Evolutionary conservation across 2,329 filamentous ascomycete genomes (phyloP).

Genomic region (Penicillium sp.): DNA sequence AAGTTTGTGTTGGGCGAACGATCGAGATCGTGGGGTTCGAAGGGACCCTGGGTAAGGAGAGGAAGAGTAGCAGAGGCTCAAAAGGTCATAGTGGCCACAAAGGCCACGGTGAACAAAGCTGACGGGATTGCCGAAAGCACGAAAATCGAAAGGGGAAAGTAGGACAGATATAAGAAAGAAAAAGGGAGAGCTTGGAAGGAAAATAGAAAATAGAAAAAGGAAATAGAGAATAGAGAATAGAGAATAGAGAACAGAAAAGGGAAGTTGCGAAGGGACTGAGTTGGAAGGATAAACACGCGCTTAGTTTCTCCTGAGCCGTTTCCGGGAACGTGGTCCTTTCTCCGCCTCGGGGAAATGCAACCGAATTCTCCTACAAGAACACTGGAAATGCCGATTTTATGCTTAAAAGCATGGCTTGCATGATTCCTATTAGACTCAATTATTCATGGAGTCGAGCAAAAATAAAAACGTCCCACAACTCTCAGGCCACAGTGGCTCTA

Average conservation of each 20-base stretch:
- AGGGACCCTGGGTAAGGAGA: constrained; percentile 6
- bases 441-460: background rate
- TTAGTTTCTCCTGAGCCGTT: constrained; percentile 15
- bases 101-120: constrained; percentile 10
- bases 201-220: background rate
- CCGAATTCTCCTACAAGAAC: background rate
- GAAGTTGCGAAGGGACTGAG: constrained; percentile 7
- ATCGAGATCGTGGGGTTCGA: background rate
- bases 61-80: constrained; percentile 16
- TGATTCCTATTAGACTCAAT: background rate
- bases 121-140: constrained; percentile 6
- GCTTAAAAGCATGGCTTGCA: background rate
- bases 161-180: constrained; percentile 9
- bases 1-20: background rate
- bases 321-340: constrained; percentile 10
- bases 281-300: constrained; percentile 22
- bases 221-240: too few species aligned
- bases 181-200: constrained; percentile 5
- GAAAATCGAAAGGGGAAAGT: background rate
- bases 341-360: background rate
- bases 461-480: background rate
- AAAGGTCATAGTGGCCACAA: constrained; percentile 20
- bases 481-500: background rate
- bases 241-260: constrained; percentile 1
- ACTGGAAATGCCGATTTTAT: too few species aligned